phyloP scores from a whole-genome alignment of 1,139 yeast species.

The Candida sanyaensis region DNA sequence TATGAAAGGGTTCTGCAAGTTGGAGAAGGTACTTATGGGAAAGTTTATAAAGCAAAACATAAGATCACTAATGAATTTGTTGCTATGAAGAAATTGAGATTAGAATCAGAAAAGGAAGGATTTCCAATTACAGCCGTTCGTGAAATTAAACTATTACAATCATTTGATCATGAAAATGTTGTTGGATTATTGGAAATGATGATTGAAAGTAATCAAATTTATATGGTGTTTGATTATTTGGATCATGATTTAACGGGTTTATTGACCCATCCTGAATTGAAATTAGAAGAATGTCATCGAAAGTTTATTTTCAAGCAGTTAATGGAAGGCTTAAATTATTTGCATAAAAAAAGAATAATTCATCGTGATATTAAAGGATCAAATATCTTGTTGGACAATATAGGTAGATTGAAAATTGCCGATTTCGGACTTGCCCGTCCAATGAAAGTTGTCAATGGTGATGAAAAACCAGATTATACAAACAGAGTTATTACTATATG shows the following conservation, averaged over 20 bases:
- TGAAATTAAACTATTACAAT: slow-evolving; percentile 84
- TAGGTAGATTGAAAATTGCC: slow-evolving; percentile 80
- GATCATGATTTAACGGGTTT: slow-evolving; percentile 93
- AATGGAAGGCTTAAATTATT: slow-evolving; percentile 75
- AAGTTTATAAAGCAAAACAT: slow-evolving; percentile 61
- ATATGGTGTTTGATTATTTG: slow-evolving; percentile 91
- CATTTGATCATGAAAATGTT: slow-evolving; percentile 81
- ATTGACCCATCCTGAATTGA: slow-evolving; percentile 72
- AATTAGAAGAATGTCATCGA: slow-evolving; percentile 64
- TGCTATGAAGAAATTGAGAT: slow-evolving; percentile 79
- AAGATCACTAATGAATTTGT: slow-evolving; percentile 67
- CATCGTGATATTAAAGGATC: slow-evolving; percentile 97
- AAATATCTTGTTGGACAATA: slow-evolving; percentile 71
- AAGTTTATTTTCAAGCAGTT: slow-evolving; percentile 78
- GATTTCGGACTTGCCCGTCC: slow-evolving; percentile 94
- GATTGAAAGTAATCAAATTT: slow-evolving; percentile 78
- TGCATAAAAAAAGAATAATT: slow-evolving; percentile 76
- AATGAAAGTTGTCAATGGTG: slow-evolving; percentile 56
- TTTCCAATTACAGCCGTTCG: slow-evolving; percentile 95
- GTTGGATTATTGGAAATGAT: slow-evolving; percentile 86
- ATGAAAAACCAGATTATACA: slow-evolving; percentile 74
- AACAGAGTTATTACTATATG: slow-evolving; percentile 93
- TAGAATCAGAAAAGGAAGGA: slow-evolving; percentile 90
- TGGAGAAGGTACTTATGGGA: slow-evolving; percentile 55
- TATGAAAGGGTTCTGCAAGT: slow-evolving; percentile 47